phyloP scores from a whole-genome alignment of 192 early-diverging fungal genomes.

The Coemansia sp. region DNA sequence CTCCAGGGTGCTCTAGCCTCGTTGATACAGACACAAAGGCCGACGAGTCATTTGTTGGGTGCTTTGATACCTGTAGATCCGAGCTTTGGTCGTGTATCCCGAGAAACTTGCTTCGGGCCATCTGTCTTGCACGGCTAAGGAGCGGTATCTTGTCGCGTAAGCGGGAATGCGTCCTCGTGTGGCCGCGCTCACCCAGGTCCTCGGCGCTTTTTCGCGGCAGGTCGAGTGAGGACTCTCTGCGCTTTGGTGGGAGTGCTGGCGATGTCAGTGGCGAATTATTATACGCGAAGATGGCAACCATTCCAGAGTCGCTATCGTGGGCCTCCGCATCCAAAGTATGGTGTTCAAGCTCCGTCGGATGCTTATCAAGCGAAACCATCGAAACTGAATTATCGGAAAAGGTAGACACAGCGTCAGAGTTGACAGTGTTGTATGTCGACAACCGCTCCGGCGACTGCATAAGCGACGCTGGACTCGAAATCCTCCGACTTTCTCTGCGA shows the following conservation, averaged over 20 bases:
- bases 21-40: not conserved
- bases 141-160: constrained; percentile 48
- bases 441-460: not conserved
- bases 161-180: constrained; percentile 32
- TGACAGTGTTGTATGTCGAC: not conserved
- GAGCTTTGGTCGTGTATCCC: constrained; percentile 16
- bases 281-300: not conserved
- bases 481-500: constrained; percentile 2
- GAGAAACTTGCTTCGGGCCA: constrained; percentile 36
- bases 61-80: not conserved
- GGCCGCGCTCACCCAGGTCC: not conserved
- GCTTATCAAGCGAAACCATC: constrained; percentile 3
- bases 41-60: not conserved
- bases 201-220: constrained; percentile 11
- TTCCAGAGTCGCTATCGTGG: not conserved
- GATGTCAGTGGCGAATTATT: not conserved
- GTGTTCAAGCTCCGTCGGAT: not conserved
- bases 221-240: constrained; percentile 6
- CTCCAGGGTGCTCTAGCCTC: not conserved
- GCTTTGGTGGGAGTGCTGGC: constrained; percentile 1
- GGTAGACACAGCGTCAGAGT: constrained; percentile 3
- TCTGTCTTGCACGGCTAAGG: constrained; percentile 38
- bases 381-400: constrained; percentile 7
- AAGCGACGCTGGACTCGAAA: constrained; percentile 1
- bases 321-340: not conserved